Percentiles rank a stretch among this genome's conserved stretches.
Conservation (phyloP, 2,329 filamentous ascomycete species). For the Arthrobotrys musiformis region DNA sequence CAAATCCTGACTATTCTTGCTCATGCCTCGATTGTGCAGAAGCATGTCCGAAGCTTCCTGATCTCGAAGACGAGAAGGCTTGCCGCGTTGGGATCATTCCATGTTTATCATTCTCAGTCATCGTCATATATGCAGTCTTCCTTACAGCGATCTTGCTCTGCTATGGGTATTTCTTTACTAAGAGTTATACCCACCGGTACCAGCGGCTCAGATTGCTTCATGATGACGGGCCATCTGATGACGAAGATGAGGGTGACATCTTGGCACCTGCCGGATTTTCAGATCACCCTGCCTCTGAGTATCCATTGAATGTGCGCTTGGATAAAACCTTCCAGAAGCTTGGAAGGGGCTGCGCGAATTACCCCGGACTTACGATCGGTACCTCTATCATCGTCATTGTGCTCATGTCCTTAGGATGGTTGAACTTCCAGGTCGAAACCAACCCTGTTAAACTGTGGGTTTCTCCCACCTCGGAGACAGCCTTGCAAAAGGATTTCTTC, state of each 20-base stretch:
- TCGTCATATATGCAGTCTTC: conserved; percentile 83
- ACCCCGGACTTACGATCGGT: conserved; percentile 83
- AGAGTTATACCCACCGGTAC: conserved; percentile 60
- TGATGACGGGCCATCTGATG: conserved; percentile 83
- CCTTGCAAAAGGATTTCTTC: conserved; percentile 92
- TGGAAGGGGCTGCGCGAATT: conserved; percentile 81
- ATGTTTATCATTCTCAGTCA: conserved; percentile 91
- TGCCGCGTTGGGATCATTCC: conserved; percentile 90
- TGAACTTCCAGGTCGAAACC: conserved; percentile 86
- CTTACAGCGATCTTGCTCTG: conserved; percentile 63
- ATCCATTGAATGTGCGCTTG: conserved; percentile 83
- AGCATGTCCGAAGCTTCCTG: conserved; percentile 83
- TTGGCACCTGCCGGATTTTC: conserved; percentile 79
- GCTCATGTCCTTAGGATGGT: conserved; percentile 85
- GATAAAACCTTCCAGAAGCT: conserved; percentile 83
- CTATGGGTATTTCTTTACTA: conserved; percentile 54
- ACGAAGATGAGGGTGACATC: conserved; percentile 91
- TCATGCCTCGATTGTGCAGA: conserved; percentile 92
- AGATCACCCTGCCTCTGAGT: conserved; percentile 80
- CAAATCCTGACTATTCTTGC: conserved; percentile 85
- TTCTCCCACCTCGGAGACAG: conserved; percentile 89
- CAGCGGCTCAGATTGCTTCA: conserved; percentile 88
- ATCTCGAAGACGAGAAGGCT: conserved; percentile 74
- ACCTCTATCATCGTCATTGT: conserved; percentile 79
- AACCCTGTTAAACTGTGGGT: conserved; percentile 96